Base-by-base conservation (phyloP, 371 early-diverging fungal species). In the Polyrhizophydium stewartii region DNA sequence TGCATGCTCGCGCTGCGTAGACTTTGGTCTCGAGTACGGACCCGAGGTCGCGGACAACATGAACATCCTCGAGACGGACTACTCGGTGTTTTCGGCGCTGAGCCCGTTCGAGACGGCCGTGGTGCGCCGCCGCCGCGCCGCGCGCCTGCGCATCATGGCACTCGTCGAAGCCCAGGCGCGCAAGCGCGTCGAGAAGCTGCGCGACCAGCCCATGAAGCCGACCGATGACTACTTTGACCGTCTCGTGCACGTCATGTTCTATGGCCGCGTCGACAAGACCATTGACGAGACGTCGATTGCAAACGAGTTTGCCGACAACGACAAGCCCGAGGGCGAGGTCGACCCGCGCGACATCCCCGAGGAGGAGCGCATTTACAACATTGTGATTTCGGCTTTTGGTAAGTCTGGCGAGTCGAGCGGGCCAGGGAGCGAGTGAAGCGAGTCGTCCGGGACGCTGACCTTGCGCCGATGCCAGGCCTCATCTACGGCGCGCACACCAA, bases 401-500 rank as follows among this genome's bases (percentile, higher is more conserved):
- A n/a, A n/a, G n/a, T n/a, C n/a, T n/a, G n/a, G n/a, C n/a, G n/a
- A n/a, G n/a, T n/a, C n/a, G n/a, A n/a, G n/a, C n/a, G n/a, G n/a
- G n/a, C n/a, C n/a, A n/a, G n/a, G n/a, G n/a, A n/a, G n/a, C n/a
- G n/a, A n/a, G n/a, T n/a, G n/a, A n/a, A n/a, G n/a, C n/a, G n/a
- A n/a, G n/a, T n/a, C n/a, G n/a, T n/a, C n/a, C n/a, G n/a, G 37
- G 9, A 55, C 35, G 55, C 35, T 22, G 19, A 35, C 32, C 35
- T 55, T 6, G 22, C 37, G 13, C 35, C 37, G 3, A 21, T 55
- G 33, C 37, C 31, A 10, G 55, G 55, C 21, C 31, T 55, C 35
- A 37, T 55, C 10, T 55, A 35, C 33, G 55, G 55, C n/a, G 55
- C 55, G 9, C 55, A 55, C 35, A 32, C 55, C 3, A 55, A 55